A percentile compares a stretch with the other conserved stretches of the same genome.
Conservation (phyloP, 2,329 filamentous ascomycete species). For the Pseudonectria foliicola region DNA sequence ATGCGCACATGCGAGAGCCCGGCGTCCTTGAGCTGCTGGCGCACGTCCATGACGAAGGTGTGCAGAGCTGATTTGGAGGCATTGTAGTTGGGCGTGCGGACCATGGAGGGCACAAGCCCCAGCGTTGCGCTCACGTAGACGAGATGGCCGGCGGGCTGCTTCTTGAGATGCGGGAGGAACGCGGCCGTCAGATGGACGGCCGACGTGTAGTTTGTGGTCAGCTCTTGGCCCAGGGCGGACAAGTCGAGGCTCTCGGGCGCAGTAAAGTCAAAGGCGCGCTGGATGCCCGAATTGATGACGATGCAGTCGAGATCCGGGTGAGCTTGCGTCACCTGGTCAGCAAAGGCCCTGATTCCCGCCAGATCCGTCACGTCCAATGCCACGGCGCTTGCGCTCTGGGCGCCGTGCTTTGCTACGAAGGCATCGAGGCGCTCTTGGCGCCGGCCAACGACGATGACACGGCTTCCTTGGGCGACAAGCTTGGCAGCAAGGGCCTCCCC, state of each 20-base stretch:
- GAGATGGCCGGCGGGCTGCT: conserved; percentile 8
- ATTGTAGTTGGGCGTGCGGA: conserved; percentile 22
- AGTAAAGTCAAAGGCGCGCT: conserved; percentile 32
- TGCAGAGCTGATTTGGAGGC: conserved; percentile 21
- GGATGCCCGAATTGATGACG: conserved; percentile 51
- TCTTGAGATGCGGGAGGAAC: conserved; percentile 20
- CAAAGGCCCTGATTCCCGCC: conserved; percentile 20
- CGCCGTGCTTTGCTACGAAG: conserved; percentile 38
- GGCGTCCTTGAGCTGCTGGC: conserved; percentile 14
- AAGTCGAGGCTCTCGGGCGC: conserved; percentile 21
- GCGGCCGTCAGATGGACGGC: conserved; percentile 20
- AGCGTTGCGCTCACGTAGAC: conserved; percentile 20
- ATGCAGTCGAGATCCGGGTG: conserved; percentile 35
- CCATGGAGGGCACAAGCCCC: conserved; percentile 13
- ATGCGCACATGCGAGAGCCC: conserved; percentile 10
- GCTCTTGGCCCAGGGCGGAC: conserved; percentile 18
- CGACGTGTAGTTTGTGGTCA: conserved; percentile 22
- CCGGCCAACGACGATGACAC: conserved; percentile 41
- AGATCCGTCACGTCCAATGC: conserved; percentile 39
- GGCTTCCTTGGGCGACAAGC: conserved; percentile 34
- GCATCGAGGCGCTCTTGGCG: conserved; percentile 41
- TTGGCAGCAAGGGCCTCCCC: conserved; percentile 26
- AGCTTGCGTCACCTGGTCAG: conserved; percentile 6
- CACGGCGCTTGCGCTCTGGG: conserved; percentile 28
- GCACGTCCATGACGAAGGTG: conserved; percentile 17